Percentiles rank a stretch among this genome's conserved stretches.
These are phyloP conservation scores for Priceomyces carsonii DNA, from an alignment of 805 yeast species.

Conservation along the genomic window DNA sequence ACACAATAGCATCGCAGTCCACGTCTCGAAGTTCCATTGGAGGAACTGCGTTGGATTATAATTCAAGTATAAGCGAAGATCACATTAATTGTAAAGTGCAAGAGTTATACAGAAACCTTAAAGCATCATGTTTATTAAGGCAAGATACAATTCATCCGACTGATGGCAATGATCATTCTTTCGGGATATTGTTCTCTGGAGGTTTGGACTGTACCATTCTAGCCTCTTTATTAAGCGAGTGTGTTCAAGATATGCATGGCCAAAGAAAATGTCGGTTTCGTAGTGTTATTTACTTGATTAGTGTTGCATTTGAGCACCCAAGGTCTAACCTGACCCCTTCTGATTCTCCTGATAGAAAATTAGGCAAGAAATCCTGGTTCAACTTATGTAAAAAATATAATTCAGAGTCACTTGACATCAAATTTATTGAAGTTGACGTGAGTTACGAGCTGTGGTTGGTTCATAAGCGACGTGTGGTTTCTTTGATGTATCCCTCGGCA, in stretches of 20 bases:
- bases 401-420: constrained; percentile 33
- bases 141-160: constrained; percentile 63
- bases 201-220: constrained; percentile 91
- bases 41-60: too few relatives aligned
- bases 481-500: constrained; percentile 75
- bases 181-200: constrained; percentile 84
- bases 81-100: too few relatives aligned
- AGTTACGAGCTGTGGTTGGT: constrained; percentile 63
- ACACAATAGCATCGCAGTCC: too few relatives aligned
- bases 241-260: constrained; percentile 4
- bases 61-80: too few relatives aligned
- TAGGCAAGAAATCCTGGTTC: constrained; percentile 66
- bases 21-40: too few relatives aligned
- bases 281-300: constrained; percentile 65
- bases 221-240: constrained; percentile 50
- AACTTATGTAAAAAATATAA: constrained; percentile 49
- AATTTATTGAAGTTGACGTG: constrained; percentile 71
- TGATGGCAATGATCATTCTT: constrained; percentile 23
- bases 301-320: constrained; percentile 91
- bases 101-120: constrained; percentile 25
- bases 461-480: constrained; percentile 52
- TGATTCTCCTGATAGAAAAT: constrained; percentile 82
- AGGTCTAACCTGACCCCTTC: constrained; percentile 60
- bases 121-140: constrained; percentile 46
- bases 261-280: too few relatives aligned